Evolutionary conservation across 768 basidiomycete genomes (phyloP).

Genomic region (Tulasnella sp.): DNA sequence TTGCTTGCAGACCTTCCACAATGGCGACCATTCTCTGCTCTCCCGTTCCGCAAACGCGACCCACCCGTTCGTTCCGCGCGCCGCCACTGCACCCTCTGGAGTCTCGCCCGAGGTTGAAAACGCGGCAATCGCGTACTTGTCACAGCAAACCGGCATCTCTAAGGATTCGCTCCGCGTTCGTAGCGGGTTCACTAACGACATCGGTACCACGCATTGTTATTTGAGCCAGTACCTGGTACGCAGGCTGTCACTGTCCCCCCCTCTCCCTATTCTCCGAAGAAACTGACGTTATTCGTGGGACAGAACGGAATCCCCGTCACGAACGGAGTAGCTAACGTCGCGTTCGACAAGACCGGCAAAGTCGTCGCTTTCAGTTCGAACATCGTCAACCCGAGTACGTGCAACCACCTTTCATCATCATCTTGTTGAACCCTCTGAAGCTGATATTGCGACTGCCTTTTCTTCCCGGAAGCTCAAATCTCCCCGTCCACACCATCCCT

Average conservation of each 20-base stretch:
- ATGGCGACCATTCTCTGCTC: background rate
- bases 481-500: slow-evolving; percentile 36
- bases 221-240: background rate
- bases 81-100: background rate
- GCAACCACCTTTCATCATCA: too few relatives aligned
- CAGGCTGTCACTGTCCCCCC: background rate
- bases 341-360: slow-evolving; percentile 36
- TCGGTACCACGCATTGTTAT: background rate
- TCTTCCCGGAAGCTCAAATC: slow-evolving; percentile 22
- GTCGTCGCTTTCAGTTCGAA: slow-evolving; percentile 41
- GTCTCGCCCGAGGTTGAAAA: background rate
- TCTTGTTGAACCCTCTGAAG: background rate
- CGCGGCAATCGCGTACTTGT: background rate
- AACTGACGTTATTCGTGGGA: background rate
- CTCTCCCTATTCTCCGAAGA: too few relatives aligned
- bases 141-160: background rate
- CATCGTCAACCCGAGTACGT: slow-evolving; percentile 39
- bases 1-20: background rate
- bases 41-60: background rate
- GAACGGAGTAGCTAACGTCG: slow-evolving; percentile 41
- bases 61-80: background rate
- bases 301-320: slow-evolving; percentile 34
- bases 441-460: background rate
- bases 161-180: background rate
- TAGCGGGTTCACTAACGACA: background rate